Percentiles rank a stretch among this genome's conserved stretches.
Conservation (phyloP, 495 filamentous ascomycete species). For the Parathielavia hyrcaniae region DNA sequence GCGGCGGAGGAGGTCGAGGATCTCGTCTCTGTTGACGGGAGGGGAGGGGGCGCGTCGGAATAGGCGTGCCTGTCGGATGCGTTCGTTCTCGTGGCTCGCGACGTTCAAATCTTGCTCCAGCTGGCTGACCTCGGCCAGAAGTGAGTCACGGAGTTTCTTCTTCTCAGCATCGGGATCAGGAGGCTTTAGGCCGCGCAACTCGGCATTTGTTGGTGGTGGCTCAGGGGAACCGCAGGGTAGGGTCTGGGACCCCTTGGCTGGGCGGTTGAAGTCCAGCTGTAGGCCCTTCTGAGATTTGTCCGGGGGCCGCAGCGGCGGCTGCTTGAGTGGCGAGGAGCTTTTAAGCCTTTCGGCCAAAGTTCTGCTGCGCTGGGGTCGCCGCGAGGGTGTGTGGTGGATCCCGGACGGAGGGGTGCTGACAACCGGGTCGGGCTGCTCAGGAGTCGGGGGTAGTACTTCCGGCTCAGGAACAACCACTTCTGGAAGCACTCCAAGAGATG, state of each 20-base stretch:
- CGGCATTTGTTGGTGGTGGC: constrained; percentile 17
- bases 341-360: constrained; percentile 37
- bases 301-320: constrained; percentile 21
- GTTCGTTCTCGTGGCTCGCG: constrained; percentile 37
- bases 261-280: constrained; percentile 1
- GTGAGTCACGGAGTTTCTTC: constrained; percentile 34
- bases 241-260: constrained; percentile 3
- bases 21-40: constrained; percentile 27
- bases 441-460: constrained; percentile 65
- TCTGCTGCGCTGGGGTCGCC: constrained; percentile 36
- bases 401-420: constrained; percentile 47
- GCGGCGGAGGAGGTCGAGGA: constrained; percentile 36
- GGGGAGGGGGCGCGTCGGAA: constrained; percentile 16
- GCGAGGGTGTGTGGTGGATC: constrained; percentile 49
- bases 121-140: constrained; percentile 34
- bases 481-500: constrained; percentile 38
- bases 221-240: neutral
- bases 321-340: constrained; percentile 44
- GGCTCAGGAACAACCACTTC: constrained; percentile 46
- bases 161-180: constrained; percentile 37
- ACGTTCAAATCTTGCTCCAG: constrained; percentile 36
- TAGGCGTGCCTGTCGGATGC: constrained; percentile 31
- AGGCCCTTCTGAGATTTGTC: neutral
- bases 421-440: constrained; percentile 52
- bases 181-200: constrained; percentile 33